Conservation (phyloP, 257 asterid species). For the Przewalskia tangutica region DNA sequence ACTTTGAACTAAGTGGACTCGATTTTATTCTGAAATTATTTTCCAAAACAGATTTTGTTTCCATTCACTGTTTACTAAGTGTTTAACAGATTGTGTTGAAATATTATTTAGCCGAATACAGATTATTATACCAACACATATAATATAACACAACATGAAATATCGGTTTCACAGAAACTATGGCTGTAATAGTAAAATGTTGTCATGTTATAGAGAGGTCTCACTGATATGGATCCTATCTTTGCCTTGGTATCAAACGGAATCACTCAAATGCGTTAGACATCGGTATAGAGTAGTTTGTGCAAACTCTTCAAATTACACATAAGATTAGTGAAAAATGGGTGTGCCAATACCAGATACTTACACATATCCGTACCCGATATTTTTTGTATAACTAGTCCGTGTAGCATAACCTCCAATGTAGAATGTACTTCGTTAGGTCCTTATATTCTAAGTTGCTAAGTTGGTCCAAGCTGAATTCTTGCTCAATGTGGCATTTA, state of each 20-base stretch:
- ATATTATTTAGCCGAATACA: too few relatives aligned
- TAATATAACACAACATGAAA: too few relatives aligned
- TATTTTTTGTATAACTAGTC: background rate
- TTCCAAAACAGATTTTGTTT: too few relatives aligned
- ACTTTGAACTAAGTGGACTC: too few relatives aligned
- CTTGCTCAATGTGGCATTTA: background rate
- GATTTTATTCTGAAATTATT: too few relatives aligned
- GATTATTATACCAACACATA: too few relatives aligned
- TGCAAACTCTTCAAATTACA: too few relatives aligned
- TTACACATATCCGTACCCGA: background rate
- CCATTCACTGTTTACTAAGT: too few relatives aligned
- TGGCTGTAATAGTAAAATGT: background rate
- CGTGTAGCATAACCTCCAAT: background rate
- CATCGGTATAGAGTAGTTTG: too few relatives aligned
- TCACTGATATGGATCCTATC: background rate
- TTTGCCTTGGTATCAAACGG: background rate
- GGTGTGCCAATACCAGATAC: background rate
- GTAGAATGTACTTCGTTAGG: background rate
- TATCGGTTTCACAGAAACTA: background rate
- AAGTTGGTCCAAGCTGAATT: background rate
- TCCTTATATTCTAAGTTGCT: background rate
- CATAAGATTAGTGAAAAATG: background rate
- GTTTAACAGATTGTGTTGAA: too few relatives aligned
- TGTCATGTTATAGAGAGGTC: too few relatives aligned
- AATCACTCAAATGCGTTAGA: background rate